phyloP scores from a whole-genome alignment of 768 basidiomycete genomes.

The Xerocomus brunneocitrinus region DNA sequence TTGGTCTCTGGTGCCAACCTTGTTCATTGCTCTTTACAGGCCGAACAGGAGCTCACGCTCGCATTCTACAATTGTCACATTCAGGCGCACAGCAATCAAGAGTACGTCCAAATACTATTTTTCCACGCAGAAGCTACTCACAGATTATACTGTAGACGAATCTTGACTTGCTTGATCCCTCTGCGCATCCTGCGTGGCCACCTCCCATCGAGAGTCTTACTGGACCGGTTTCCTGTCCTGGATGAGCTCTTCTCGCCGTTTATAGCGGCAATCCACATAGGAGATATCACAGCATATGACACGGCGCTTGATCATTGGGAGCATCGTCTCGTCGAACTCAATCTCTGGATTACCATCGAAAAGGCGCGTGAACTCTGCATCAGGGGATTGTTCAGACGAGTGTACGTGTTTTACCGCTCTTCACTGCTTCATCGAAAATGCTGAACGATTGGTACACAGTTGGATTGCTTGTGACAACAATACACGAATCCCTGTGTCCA shows the following conservation, averaged over 20 bases:
- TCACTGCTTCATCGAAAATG: not conserved
- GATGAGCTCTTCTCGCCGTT: conserved; percentile 76
- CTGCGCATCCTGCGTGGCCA: conserved; percentile 84
- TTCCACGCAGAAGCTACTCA: not conserved
- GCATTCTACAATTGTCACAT: conserved; percentile 83
- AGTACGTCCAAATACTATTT: conserved; percentile 46
- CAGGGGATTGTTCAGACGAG: conserved; percentile 72
- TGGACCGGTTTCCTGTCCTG: conserved; percentile 70
- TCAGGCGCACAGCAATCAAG: conserved; percentile 68
- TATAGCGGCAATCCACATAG: conserved; percentile 67
- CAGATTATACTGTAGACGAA: conserved; percentile 51
- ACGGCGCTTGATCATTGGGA: conserved; percentile 67
- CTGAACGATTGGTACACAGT: conserved; percentile 35
- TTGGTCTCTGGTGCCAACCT: not conserved
- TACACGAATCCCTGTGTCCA: conserved; percentile 73
- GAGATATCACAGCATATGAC: conserved; percentile 81
- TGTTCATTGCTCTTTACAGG: conserved; percentile 38
- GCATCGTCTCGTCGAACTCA: conserved; percentile 74
- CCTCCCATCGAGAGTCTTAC: conserved; percentile 68
- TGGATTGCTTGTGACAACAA: conserved; percentile 75
- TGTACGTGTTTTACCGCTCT: conserved; percentile 44
- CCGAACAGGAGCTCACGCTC: conserved; percentile 81
- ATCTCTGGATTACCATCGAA: conserved; percentile 83
- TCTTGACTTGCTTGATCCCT: conserved; percentile 87
- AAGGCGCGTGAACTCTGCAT: conserved; percentile 84